These are phyloP conservation scores for Phaffomyces antillensis DNA, from an alignment of 805 yeast genomes.

Conservation along the genomic window DNA sequence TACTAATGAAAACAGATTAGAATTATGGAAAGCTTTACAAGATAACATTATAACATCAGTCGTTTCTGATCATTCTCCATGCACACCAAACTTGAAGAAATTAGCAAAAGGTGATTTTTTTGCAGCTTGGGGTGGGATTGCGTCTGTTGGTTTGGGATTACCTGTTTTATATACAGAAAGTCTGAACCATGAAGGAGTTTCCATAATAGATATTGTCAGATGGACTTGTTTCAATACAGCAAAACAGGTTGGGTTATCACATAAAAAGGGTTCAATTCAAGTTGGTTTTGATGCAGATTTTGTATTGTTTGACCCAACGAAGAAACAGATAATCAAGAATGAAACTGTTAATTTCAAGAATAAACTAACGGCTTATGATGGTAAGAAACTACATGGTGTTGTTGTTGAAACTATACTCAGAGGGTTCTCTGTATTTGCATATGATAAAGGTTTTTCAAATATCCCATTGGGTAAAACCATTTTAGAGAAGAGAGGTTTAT, in stretches of 20 bases:
- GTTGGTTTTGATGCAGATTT: conserved; percentile 87
- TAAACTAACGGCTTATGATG: conserved; percentile 83
- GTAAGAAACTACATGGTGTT: conserved; percentile 58
- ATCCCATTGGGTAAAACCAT: conserved; percentile 53
- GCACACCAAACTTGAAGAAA: conserved; percentile 86
- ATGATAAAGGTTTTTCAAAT: conserved; percentile 43
- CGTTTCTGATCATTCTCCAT: conserved; percentile 94
- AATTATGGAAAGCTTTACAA: conserved; percentile 73
- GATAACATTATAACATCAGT: conserved; percentile 68
- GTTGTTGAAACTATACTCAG: conserved; percentile 76
- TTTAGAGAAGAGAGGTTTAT: conserved; percentile 46
- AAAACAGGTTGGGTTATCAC: conserved; percentile 68
- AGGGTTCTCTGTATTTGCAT: conserved; percentile 62
- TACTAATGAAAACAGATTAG: conserved; percentile 58
- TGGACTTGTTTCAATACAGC: conserved; percentile 89
- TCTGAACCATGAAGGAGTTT: conserved; percentile 38
- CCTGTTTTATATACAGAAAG: conserved; percentile 78
- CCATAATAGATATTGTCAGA: conserved; percentile 53
- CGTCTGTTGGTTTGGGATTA: conserved; percentile 88
- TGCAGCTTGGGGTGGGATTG: conserved; percentile 94
- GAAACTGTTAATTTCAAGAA: conserved; percentile 66
- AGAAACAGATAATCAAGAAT: conserved; percentile 43
- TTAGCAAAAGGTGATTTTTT: conserved; percentile 80
- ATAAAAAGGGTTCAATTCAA: conserved; percentile 64
- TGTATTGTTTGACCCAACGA: conserved; percentile 66